Evolutionary conservation across 441 rosid species (phyloP).

Genomic region (Syzygium malaccense): DNA sequence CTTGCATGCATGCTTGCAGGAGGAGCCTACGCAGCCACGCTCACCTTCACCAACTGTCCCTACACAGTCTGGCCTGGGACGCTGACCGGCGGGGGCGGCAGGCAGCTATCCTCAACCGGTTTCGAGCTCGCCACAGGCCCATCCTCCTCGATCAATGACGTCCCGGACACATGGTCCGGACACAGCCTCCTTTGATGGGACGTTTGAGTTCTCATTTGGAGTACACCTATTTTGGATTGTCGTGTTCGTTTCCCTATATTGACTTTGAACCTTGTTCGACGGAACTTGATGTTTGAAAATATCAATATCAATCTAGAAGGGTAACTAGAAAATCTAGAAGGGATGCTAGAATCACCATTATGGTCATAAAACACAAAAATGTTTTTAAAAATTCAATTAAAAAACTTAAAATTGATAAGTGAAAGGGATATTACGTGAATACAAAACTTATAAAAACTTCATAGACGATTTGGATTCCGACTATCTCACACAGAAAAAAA

Average conservation of each 20-base stretch:
- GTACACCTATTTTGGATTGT: not conserved
- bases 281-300: not conserved
- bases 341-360: not conserved
- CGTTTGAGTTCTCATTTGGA: not conserved
- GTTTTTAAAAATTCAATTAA: not conserved
- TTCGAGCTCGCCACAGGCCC: too few relatives aligned
- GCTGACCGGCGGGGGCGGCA: too few relatives aligned
- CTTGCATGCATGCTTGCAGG: too few relatives aligned
- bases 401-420: not conserved
- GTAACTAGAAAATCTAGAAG: not conserved
- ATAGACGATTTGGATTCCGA: not conserved
- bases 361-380: not conserved
- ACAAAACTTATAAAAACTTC: not conserved
- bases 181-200: not conserved
- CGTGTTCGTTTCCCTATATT: not conserved
- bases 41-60: too few relatives aligned
- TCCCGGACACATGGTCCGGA: constrained; percentile 17
- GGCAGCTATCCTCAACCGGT: too few relatives aligned
- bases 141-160: not conserved
- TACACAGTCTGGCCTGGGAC: too few relatives aligned
- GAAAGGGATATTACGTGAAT: not conserved
- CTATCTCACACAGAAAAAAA: not conserved
- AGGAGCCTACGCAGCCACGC: too few relatives aligned
- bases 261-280: not conserved
- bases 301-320: not conserved